Base-by-base conservation (phyloP, 768 basidiomycete species). In the Serendipita sp. region DNA sequence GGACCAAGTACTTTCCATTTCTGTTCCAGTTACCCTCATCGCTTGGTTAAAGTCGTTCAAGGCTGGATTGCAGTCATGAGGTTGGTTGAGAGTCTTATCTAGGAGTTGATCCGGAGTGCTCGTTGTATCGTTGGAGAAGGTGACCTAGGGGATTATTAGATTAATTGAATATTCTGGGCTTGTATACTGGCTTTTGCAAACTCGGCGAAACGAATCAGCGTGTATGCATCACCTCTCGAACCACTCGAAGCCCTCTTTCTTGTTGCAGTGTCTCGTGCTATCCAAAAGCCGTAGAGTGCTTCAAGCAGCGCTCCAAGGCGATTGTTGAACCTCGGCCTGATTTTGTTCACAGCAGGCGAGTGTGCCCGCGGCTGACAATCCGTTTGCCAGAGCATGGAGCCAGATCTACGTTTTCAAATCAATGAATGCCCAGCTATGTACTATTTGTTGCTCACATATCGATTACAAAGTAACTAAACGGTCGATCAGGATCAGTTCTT, bases 251-350 rank as follows among this genome's bases (percentile, higher is more conserved):
- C 34, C 23, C 18, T 2, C 35, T n/a, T n/a, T 11, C 56, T 32
- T 30, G 76, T 62, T 1, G 78, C 77, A 15, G 75, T 72, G 10
- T 76, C 74, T 2, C 83, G 77, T 0, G 84, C 78, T 11, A 72
- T 65, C 83, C 84, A 85, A 70, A 85, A 85, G 11, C 74, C 73
- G 63, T 82, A 70, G 5, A 85, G 67, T 0, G 83, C 78, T 0
- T 82, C 80, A 45, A 79, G 80, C 0, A 84, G 83, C 0, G 84
- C 82, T 0, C 83, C 83, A n/a, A 84, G 75, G 35, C 83, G 73
- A 67, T 85, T 80, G 65, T 82, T 71, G 48, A 74, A 72, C 0
- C 64, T 67, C 8, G 69, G 70, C 3, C 68, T 65, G 47, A 83
- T 81, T 44, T 68, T 69, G n/a, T 70, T 66, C 3, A 76, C 74